Base-by-base conservation (phyloP, 345 rosid genomes). In the Eucalyptus caleyi region DNA sequence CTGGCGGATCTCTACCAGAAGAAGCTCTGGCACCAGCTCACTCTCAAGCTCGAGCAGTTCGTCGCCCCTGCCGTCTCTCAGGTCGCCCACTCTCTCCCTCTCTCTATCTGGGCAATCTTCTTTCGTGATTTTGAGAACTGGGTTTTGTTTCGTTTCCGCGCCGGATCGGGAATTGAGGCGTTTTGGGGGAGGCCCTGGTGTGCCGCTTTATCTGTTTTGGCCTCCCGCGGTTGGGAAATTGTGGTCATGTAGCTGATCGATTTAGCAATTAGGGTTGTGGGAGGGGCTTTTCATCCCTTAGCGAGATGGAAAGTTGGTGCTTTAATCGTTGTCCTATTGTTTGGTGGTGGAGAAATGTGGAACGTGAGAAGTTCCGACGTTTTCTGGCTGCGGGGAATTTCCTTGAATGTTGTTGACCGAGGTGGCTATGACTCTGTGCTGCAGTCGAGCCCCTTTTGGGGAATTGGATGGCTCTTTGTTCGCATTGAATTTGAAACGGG, bases 11-110 rank as follows among this genome's bases (percentile, higher is more conserved):
- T 97, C 93, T 97, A 98, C 91, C 96, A 96, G 94, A 96, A 93
- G 95, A 98, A 98, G 97, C 99, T 98, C 45, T 98, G 99, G 99
- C 99, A 98, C 89, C 99, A 98, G 92, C 99, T 98, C 90, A 95
- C 99, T 91, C 93, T 96, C 91, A 98, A 98, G 96, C 99, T 98
- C 56, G 99, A 98, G 67, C 97, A 96, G 94, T 97, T 98, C 94
- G 97, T 97, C 47, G 94, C 99, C 50, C 97, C 92, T 89, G 90
- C 98, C 53, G 95, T 96, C 89, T 96, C 94, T 88, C 99, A 97
- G 99, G 99, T 97, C 51, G 7, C 51, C 51, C 51, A 2, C 2
- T 14, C 18, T 8, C 67, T 34, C 23, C 7, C 67, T 34, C 86
- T n/a, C 21, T 24, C 34, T 16, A 30, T 26, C 80, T 11, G 83